Evolutionary conservation across 2,329 filamentous ascomycete species (phyloP).

Genomic region (Ophiognomonia clavigignenti-juglandacearum): DNA sequence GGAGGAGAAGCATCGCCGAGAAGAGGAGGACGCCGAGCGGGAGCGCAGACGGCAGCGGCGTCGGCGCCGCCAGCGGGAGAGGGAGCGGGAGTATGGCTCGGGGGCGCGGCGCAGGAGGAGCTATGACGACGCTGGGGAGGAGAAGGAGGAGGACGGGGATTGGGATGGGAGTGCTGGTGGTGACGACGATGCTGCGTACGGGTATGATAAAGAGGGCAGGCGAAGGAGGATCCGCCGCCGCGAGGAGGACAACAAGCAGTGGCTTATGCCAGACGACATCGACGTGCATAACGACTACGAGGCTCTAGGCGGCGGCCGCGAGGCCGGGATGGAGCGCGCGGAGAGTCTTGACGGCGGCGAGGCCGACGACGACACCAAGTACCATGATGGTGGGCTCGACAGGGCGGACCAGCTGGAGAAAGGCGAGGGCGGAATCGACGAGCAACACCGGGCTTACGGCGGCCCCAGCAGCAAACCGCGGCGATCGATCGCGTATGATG

Average conservation of each 20-base stretch:
- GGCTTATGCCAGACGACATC: background rate
- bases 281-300: background rate
- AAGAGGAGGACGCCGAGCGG: constrained; percentile 19
- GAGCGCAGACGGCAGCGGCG: background rate
- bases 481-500: background rate
- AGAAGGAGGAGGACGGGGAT: background rate
- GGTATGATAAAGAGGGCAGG: background rate
- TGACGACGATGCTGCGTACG: background rate
- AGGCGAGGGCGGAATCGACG: constrained; percentile 6
- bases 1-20: constrained; percentile 23
- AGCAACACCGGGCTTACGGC: background rate
- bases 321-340: background rate
- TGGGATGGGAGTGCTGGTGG: background rate
- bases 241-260: background rate
- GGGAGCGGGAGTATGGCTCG: constrained; percentile 1
- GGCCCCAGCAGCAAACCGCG: background rate
- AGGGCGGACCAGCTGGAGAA: constrained; percentile 12
- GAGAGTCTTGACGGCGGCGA: background rate
- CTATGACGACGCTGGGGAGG: too few relatives aligned
- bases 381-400: constrained; percentile 1
- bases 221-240: background rate
- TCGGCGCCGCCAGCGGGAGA: background rate
- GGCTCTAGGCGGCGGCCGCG: background rate
- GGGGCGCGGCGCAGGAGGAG: background rate
- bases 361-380: background rate